These are phyloP conservation scores for Mycena filopes DNA, from an alignment of 768 basidiomycete genomes.

Conservation along the genomic window DNA sequence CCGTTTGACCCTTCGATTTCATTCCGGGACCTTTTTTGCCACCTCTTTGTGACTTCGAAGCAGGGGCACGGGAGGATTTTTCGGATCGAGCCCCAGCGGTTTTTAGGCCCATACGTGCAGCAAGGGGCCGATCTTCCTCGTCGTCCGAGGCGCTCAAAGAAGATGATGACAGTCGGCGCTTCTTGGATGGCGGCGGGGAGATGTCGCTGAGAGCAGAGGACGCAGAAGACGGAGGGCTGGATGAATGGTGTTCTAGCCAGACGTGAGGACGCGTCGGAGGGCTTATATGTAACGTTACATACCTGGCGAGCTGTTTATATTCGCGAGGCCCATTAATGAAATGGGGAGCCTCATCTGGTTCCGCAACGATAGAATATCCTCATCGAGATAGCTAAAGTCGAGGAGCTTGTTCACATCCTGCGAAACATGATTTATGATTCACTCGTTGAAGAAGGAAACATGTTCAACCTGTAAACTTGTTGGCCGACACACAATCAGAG, in stretches of 20 bases:
- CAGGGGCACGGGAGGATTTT: slow-evolving; percentile 40
- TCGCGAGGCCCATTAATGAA: slow-evolving; percentile 60
- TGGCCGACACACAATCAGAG: background rate
- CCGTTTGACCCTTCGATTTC: slow-evolving; percentile 69
- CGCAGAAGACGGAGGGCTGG: slow-evolving; percentile 55
- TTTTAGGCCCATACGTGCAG: slow-evolving; percentile 52
- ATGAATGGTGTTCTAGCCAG: slow-evolving; percentile 41
- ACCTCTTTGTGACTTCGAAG: slow-evolving; percentile 49
- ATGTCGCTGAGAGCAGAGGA: slow-evolving; percentile 63
- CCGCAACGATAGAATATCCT: slow-evolving; percentile 73
- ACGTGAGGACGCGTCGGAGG: slow-evolving; percentile 14
- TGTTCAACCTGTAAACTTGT: slow-evolving; percentile 13
- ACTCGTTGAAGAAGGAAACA: background rate
- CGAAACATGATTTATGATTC: slow-evolving; percentile 6
- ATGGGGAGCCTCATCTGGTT: slow-evolving; percentile 73
- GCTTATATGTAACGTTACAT: slow-evolving; percentile 32
- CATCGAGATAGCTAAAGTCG: slow-evolving; percentile 83
- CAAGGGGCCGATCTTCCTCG: slow-evolving; percentile 68
- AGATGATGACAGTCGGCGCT: slow-evolving; percentile 57
- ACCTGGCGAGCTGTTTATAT: slow-evolving; percentile 64
- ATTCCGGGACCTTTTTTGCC: slow-evolving; percentile 69
- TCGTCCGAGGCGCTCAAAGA: slow-evolving; percentile 65
- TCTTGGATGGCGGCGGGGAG: slow-evolving; percentile 59
- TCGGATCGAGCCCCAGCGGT: slow-evolving; percentile 41
- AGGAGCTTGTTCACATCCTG: slow-evolving; percentile 81